phyloP scores from a whole-genome alignment of 768 basidiomycete species.

The Hortiboletus flavorubellus region DNA sequence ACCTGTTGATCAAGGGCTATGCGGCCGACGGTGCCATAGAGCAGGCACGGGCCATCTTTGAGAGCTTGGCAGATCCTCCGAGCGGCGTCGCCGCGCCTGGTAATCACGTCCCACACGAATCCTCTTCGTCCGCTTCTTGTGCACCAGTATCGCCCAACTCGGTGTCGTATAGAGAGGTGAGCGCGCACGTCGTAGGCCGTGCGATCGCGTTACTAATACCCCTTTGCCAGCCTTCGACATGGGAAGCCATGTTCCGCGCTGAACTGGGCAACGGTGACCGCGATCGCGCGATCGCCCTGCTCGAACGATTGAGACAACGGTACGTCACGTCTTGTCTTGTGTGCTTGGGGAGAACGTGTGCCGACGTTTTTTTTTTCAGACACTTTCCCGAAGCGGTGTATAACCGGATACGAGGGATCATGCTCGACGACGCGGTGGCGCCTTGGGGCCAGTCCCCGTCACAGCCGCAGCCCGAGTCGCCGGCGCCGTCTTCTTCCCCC shows the following conservation, averaged over 20 bases:
- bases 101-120: slow-evolving; percentile 77
- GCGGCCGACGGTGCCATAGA: slow-evolving; percentile 68
- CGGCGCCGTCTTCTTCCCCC: not conserved
- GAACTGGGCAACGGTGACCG: slow-evolving; percentile 80
- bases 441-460: slow-evolving; percentile 35
- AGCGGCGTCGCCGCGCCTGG: slow-evolving; percentile 83
- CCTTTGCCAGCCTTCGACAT: slow-evolving; percentile 70
- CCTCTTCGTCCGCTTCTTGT: slow-evolving; percentile 22
- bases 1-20: slow-evolving; percentile 57
- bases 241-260: slow-evolving; percentile 93
- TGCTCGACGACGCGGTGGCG: slow-evolving; percentile 64
- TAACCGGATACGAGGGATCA: slow-evolving; percentile 75
- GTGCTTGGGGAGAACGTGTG: too few species aligned
- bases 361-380: slow-evolving; percentile 32
- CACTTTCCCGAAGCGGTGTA: slow-evolving; percentile 77
- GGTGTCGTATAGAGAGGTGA: slow-evolving; percentile 36
- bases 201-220: not conserved
- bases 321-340: slow-evolving; percentile 24
- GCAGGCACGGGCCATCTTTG: slow-evolving; percentile 74
- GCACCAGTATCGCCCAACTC: slow-evolving; percentile 39
- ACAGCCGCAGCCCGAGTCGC: slow-evolving; percentile 11
- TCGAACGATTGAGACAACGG: slow-evolving; percentile 73
- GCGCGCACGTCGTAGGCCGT: not conserved
- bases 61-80: slow-evolving; percentile 73
- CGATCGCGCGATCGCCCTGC: slow-evolving; percentile 61